Evolutionary conservation across 2,329 filamentous ascomycete species (phyloP), one percentile per base, ranked within the genome.

Genomic region (Drechslerella dactyloides): DNA sequence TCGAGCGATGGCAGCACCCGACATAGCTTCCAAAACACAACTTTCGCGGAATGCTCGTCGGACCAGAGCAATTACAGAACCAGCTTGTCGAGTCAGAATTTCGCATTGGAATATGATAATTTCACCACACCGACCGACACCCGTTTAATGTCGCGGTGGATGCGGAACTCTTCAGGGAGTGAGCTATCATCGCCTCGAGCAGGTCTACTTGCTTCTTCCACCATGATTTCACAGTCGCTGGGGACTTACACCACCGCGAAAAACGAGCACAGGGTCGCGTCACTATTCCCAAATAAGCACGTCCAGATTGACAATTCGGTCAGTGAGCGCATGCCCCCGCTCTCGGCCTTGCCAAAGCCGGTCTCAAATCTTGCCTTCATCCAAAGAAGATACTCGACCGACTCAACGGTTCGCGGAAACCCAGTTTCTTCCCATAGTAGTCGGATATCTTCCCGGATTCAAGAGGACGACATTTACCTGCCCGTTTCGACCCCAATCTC

Each of bases 131-230:
- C 37, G 37, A 37, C 21, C 6, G 35, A 54, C 35, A 30, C 35
- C n/a, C 48, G 59, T 4, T 37, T 19, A 11, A 51, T 64, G 50
- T 44, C 66, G 17, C 50, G 66, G 37, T 70, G 66, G 66, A 64
- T 64, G 48, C 53, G 66, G 24, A 59, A 70, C 30, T 70, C 66
- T n/a, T 59, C 59, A n/a, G 66, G 66, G 23, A 70, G 66, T 33
- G 66, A 70, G 13, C 17, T 70, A 13, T 70, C 66, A 33, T 60
- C 66, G 11, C 52, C 44, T 24, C 52, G 50, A 21, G 50, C 48
- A 7, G 50, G 37, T 1, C 17, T 70, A 2, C 21, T 64, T 57
- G 30, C 59, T 33, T 61, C 63, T 6, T 23, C 64, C 42, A 27
- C 50, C 10, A n/a, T 55, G 7, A n/a, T n/a, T n/a, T 44, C 63